A percentile compares a stretch with the other conserved stretches of the same genome.
Evolutionary conservation across 2,329 filamentous ascomycete genomes (phyloP).

Genomic region (Penicillium polonicum): DNA sequence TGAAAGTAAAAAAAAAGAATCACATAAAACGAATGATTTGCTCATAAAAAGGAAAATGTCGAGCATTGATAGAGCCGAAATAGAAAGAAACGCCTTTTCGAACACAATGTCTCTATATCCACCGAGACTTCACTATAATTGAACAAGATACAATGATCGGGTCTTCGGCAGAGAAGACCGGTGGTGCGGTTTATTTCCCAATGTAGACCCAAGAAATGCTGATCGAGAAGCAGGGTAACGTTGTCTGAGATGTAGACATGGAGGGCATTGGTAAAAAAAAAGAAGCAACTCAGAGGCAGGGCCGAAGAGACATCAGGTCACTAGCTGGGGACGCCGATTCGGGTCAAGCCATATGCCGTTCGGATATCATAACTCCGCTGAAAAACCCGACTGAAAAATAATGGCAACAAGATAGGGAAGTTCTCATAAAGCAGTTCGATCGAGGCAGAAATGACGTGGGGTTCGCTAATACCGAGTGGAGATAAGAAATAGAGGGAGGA

Average conservation of each 20-base stretch:
- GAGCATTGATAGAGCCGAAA: conserved; percentile 20
- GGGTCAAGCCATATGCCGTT: conserved; percentile 19
- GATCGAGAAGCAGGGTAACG: neutral
- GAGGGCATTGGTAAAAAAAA: neutral
- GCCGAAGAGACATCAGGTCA: conserved; percentile 7
- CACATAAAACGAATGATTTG: conserved; percentile 16
- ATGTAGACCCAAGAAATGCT: neutral
- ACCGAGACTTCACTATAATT: conserved; percentile 1
- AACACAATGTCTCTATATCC: conserved; percentile 8
- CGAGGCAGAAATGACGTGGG: conserved; percentile 13
- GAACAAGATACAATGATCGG: conserved; percentile 1
- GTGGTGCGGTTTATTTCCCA: neutral
- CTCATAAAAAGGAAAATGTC: conserved; percentile 6
- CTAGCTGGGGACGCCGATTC: conserved; percentile 19
- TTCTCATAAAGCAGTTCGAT: conserved; percentile 20
- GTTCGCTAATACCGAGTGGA: conserved; percentile 18
- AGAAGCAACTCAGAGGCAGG: neutral
- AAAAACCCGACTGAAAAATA: conserved; percentile 24
- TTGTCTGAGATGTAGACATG: neutral
- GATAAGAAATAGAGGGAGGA: conserved; percentile 6
- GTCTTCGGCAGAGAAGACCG: neutral
- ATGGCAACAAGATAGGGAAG: conserved; percentile 11
- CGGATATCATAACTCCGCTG: conserved; percentile 33
- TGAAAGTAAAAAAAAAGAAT: conserved; percentile 12
- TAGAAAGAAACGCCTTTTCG: conserved; percentile 21